Conservation (phyloP, 1,284 basidiomycete genomes). For the Coniferiporia weirii region DNA sequence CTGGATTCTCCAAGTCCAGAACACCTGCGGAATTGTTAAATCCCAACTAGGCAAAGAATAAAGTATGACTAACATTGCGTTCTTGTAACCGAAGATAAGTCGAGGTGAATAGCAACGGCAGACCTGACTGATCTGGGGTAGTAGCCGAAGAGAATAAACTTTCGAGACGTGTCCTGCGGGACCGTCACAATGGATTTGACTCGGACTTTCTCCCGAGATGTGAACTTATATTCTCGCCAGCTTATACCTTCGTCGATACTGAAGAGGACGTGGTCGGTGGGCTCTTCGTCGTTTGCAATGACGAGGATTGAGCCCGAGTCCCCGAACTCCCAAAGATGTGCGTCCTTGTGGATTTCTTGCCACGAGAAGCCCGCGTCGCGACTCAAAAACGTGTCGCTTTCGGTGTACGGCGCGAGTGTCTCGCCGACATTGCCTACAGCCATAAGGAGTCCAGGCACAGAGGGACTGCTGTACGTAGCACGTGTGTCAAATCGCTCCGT, state of each 20-base stretch:
- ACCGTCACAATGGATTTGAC: conserved; percentile 83
- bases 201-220: conserved; percentile 62
- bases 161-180: conserved; percentile 84
- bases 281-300: conserved; percentile 92
- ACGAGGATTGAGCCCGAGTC: conserved; percentile 93
- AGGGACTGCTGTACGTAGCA: conserved; percentile 89
- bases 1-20: conserved; percentile 64
- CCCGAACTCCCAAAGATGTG: conserved; percentile 96
- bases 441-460: conserved; percentile 89
- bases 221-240: conserved; percentile 88
- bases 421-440: conserved; percentile 97
- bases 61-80: conserved; percentile 58
- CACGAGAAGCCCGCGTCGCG: conserved; percentile 97
- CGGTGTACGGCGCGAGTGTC: conserved; percentile 71
- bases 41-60: background rate
- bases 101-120: conserved; percentile 78
- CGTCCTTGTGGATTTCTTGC: conserved; percentile 98
- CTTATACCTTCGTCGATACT: conserved; percentile 82
- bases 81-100: conserved; percentile 78
- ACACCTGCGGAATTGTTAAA: conserved; percentile 45
- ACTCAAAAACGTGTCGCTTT: conserved; percentile 94
- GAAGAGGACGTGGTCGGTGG: conserved; percentile 86
- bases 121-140: conserved; percentile 43
- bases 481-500: conserved; percentile 88
- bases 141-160: conserved; percentile 84